Evolutionary conservation across 2,329 filamentous ascomycete genomes (phyloP).

Genomic region (Cercospora sojina): DNA sequence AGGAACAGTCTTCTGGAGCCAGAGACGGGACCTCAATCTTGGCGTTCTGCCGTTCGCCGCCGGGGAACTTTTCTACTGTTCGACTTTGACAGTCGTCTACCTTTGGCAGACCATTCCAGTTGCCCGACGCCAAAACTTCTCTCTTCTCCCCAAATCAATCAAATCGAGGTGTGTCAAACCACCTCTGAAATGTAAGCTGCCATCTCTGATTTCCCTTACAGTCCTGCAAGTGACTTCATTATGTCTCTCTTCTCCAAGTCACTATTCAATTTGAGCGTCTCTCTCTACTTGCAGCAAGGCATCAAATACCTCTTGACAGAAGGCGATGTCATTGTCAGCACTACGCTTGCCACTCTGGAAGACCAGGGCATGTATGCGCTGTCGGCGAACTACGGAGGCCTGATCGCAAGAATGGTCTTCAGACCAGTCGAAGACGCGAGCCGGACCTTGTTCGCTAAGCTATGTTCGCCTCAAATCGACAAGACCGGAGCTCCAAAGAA

Average conservation of each 20-base stretch:
- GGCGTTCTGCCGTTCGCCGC: slow-evolving; percentile 86
- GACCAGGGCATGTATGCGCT: slow-evolving; percentile 91
- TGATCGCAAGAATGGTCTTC: slow-evolving; percentile 84
- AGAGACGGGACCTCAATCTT: slow-evolving; percentile 52
- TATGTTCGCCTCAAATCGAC: slow-evolving; percentile 57
- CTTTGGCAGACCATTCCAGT: slow-evolving; percentile 58
- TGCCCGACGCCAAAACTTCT: slow-evolving; percentile 62
- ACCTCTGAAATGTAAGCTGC: slow-evolving; percentile 28
- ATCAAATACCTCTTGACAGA: slow-evolving; percentile 94
- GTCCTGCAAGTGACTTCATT: slow-evolving; percentile 47
- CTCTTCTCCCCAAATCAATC: slow-evolving; percentile 58
- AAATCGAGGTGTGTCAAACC: slow-evolving; percentile 42
- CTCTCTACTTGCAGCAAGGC: slow-evolving; percentile 80
- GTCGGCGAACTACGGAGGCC: slow-evolving; percentile 86
- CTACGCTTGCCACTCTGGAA: slow-evolving; percentile 69
- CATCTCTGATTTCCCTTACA: slow-evolving; percentile 29
- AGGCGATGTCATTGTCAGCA: slow-evolving; percentile 87
- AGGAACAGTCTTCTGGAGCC: slow-evolving; percentile 64
- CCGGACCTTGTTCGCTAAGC: slow-evolving; percentile 81
- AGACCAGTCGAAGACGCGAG: slow-evolving; percentile 95
- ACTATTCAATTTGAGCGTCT: slow-evolving; percentile 71
- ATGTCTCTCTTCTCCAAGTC: slow-evolving; percentile 65
- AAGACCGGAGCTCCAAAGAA: slow-evolving; percentile 35
- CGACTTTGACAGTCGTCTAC: slow-evolving; percentile 69
- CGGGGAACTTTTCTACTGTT: slow-evolving; percentile 77